Conservation (phyloP, 2,329 filamentous ascomycete genomes). For the Penicillium sumatraense region DNA sequence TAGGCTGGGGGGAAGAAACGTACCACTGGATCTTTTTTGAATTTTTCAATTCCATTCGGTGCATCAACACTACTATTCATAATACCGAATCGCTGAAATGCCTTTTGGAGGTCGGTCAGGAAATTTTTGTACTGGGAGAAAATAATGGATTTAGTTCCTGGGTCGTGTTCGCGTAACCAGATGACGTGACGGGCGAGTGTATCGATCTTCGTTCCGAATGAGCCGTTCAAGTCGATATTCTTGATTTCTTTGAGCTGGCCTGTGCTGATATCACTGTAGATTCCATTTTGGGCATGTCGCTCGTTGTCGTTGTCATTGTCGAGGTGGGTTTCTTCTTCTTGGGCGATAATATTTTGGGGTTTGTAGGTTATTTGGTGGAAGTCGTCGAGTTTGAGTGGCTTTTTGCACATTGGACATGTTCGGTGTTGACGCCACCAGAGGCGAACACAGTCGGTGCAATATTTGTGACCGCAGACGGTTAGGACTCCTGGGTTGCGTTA, state of each 20-base stretch:
- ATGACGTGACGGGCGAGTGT: slow-evolving; percentile 79
- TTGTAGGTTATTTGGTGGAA: slow-evolving; percentile 87
- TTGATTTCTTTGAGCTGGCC: slow-evolving; percentile 79
- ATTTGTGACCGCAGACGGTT: slow-evolving; percentile 89
- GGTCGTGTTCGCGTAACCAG: slow-evolving; percentile 82
- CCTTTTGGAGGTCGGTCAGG: slow-evolving; percentile 71
- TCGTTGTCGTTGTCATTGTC: slow-evolving; percentile 35
- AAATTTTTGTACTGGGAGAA: slow-evolving; percentile 92
- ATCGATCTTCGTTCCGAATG: slow-evolving; percentile 90
- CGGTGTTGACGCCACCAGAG: slow-evolving; percentile 75
- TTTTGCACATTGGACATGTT: slow-evolving; percentile 87
- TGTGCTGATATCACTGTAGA: slow-evolving; percentile 78
- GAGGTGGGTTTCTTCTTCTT: slow-evolving; percentile 56
- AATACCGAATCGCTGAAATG: slow-evolving; percentile 74
- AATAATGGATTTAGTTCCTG: slow-evolving; percentile 87
- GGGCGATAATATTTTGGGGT: slow-evolving; percentile 71
- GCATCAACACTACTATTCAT: slow-evolving; percentile 72
- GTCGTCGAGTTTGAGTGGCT: slow-evolving; percentile 65
- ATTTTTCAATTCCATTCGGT: slow-evolving; percentile 70
- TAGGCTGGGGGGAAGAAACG: slow-evolving; percentile 10
- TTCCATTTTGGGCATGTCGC: slow-evolving; percentile 50
- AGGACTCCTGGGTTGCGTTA: slow-evolving; percentile 39
- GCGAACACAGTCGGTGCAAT: slow-evolving; percentile 84
- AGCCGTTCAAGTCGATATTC: slow-evolving; percentile 72
- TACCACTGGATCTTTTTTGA: slow-evolving; percentile 71